A percentile compares a stretch with the other conserved stretches of the same genome.
These are phyloP conservation scores for Diplocarpon rosae DNA, from an alignment of 2,329 filamentous ascomycete genomes.

Conservation along the genomic window DNA sequence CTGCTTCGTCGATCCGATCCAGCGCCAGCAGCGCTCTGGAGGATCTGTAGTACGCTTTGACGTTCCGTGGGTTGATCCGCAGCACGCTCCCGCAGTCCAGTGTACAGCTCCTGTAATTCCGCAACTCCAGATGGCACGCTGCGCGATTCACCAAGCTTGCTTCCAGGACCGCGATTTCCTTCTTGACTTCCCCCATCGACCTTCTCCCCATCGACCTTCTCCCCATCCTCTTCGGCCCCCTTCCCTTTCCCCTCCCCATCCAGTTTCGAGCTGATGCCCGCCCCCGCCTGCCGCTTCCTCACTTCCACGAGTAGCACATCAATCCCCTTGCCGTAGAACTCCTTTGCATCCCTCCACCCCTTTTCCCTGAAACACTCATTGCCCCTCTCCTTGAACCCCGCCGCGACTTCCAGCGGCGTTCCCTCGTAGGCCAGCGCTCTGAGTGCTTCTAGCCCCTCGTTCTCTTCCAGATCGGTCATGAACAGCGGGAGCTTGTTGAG, in stretches of 20 bases:
- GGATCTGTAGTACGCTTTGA: constrained; percentile 88
- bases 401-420: constrained; percentile 68
- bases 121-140: constrained; percentile 76
- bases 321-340: constrained; percentile 87
- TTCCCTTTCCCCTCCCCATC: constrained; percentile 12
- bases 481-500: constrained; percentile 74
- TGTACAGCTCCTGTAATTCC: constrained; percentile 80
- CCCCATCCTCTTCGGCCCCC: constrained; percentile 30
- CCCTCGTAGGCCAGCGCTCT: constrained; percentile 90
- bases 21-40: constrained; percentile 67
- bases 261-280: not conserved
- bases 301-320: constrained; percentile 57
- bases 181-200: constrained; percentile 28
- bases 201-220: constrained; percentile 35
- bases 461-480: constrained; percentile 89
- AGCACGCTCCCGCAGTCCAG: constrained; percentile 74
- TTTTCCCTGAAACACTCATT: constrained; percentile 75
- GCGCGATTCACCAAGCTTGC: constrained; percentile 78
- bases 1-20: constrained; percentile 67
- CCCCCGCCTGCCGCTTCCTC: constrained; percentile 33
- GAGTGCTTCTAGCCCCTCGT: constrained; percentile 74
- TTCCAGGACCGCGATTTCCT: constrained; percentile 58
- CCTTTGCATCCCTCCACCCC: constrained; percentile 71
- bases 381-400: constrained; percentile 81
- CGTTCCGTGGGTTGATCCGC: constrained; percentile 64